Evolutionary conservation across 768 basidiomycete genomes (phyloP), one percentile per base, ranked within the genome.

Genomic region (Mycena galopus): DNA sequence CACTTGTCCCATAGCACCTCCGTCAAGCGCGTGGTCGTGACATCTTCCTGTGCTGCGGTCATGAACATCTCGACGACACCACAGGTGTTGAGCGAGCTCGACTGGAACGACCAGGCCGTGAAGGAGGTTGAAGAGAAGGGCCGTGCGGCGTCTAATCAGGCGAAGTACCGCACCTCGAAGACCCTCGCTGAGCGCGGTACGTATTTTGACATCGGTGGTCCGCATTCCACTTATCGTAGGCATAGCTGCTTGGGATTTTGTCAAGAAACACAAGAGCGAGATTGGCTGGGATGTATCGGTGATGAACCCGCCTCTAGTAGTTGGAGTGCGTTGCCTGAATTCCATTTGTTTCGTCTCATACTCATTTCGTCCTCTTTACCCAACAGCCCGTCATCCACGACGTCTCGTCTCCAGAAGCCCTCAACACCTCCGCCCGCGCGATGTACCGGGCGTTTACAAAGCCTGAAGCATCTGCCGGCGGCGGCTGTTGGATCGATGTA

Each of bases 1-100:
- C 16, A 42, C 19, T 57, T 21, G 32, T 57, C n/a, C n/a, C 5
- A 2, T 30, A 80, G 80, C 3, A 61, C 68, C 6, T 62, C 75
- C 9, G 81, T 94, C 73, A 88, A 91, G 79, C 88, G 93, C 44
- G 80, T 94, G 19, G 86, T 94, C 19, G 78, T 92, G 71, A 91
- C 90, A 0, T 89, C 89, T 0, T 92, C 92, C 1, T 80, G 82
- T 56, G 91, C 89, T 11, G 79, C 89, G 2, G 75, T 91, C 47
- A 53, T 87, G 9, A 80, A 78, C 72, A 58, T 77, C 3, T 61
- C 72, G 67, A 75, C 78, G 56, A 47, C 66, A 1, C 72, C 78
- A 2, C 59, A 72, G 6, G 77, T 81, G 3, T 88, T 84, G 76
- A 82, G 80, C 30, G 90, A 92, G 76, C 74, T 76, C 10, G 83